A percentile compares a stretch with the other conserved stretches of the same genome.
Evolutionary conservation across 345 rosid genomes (phyloP).

Genomic region (Citrus medica): DNA sequence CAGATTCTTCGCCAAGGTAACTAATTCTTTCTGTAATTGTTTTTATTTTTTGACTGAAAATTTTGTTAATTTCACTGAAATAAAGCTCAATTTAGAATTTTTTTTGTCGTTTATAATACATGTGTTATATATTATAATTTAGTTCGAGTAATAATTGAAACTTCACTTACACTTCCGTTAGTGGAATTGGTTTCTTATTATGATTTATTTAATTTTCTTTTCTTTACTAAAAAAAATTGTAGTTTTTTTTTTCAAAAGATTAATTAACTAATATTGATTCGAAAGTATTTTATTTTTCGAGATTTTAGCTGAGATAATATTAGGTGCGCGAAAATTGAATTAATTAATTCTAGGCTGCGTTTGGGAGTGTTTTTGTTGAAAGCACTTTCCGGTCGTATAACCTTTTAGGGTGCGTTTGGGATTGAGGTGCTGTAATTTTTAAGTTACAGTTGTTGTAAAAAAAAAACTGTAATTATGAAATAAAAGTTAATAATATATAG

Average conservation of each 20-base stretch:
- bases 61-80: neutral
- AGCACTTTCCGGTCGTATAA: neutral
- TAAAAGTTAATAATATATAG: too few species aligned
- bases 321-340: neutral
- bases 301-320: neutral
- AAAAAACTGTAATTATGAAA: too few species aligned
- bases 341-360: neutral
- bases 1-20: slow-evolving; percentile 50
- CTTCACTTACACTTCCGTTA: neutral
- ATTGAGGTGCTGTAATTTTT: too few species aligned
- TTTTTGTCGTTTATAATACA: neutral
- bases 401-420: too few species aligned
- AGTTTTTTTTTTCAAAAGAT: too few species aligned
- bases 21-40: neutral
- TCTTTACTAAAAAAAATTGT: neutral
- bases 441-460: too few species aligned
- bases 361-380: neutral
- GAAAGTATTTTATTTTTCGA: neutral
- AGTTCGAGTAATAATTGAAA: neutral
- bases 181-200: neutral
- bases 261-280: neutral
- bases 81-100: neutral
- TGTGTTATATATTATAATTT: neutral
- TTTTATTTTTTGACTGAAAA: neutral
- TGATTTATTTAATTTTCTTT: neutral